A percentile compares a stretch with the other conserved stretches of the same genome.
Conservation (phyloP, 768 basidiomycete species). For the Russula vinacea region DNA sequence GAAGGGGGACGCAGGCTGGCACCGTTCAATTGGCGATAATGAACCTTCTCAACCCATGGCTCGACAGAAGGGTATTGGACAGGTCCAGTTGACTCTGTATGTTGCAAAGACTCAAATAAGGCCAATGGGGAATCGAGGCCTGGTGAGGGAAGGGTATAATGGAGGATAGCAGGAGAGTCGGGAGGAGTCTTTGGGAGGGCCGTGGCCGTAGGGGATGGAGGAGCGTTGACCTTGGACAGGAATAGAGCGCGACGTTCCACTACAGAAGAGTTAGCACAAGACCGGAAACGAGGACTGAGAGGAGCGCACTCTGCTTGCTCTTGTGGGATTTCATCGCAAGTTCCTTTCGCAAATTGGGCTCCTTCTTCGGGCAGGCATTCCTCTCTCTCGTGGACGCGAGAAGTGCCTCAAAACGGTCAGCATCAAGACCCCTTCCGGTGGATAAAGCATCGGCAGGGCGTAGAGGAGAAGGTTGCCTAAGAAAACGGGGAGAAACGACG, state of each 20-base stretch:
- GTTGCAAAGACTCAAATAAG: constrained; percentile 49
- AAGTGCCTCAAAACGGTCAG: constrained; percentile 59
- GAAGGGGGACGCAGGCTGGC: constrained; percentile 50
- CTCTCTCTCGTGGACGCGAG: constrained; percentile 60
- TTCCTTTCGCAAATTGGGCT: constrained; percentile 66
- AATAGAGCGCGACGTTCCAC: constrained; percentile 74
- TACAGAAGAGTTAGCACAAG: constrained; percentile 34
- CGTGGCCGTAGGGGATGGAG: constrained; percentile 58
- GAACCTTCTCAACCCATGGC: constrained; percentile 66
- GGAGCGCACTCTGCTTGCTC: constrained; percentile 64
- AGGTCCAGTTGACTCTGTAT: constrained; percentile 26
- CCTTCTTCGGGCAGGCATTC: constrained; percentile 47
- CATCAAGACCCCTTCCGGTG: constrained; percentile 54
- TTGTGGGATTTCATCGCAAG: constrained; percentile 68
- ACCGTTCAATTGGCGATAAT: constrained; percentile 44
- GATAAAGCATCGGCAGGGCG: constrained; percentile 41
- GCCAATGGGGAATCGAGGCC: constrained; percentile 62
- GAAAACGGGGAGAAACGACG: constrained; percentile 41
- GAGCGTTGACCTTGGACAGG: constrained; percentile 67
- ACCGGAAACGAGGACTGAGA: neutral
- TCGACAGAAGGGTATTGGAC: constrained; percentile 32
- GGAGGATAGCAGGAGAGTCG: constrained; percentile 66
- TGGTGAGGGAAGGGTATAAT: constrained; percentile 65
- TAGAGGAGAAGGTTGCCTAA: constrained; percentile 50
- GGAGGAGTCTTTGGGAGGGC: constrained; percentile 61